phyloP scores from a whole-genome alignment of 2,329 filamentous ascomycete species.

The Albophoma yamanashiensis region DNA sequence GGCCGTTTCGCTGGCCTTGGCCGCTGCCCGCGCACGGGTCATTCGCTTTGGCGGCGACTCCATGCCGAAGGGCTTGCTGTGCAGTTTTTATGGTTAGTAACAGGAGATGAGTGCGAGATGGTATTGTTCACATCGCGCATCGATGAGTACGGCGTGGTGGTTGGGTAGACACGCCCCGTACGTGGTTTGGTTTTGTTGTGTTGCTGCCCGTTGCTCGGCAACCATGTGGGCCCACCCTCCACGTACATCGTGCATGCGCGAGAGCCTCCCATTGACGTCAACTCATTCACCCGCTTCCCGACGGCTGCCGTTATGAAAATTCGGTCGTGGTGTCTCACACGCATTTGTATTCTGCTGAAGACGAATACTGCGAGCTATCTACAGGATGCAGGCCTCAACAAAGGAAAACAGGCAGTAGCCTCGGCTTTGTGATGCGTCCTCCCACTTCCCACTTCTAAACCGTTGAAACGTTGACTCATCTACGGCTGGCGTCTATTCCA shows the following conservation, averaged over 20 bases:
- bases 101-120: slow-evolving; percentile 4
- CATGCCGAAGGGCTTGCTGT: slow-evolving; percentile 18
- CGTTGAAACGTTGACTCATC: neutral
- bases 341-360: neutral
- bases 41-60: slow-evolving; percentile 50
- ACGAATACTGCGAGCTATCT: neutral
- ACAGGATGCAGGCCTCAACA: neutral
- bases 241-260: neutral
- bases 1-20: slow-evolving; percentile 26
- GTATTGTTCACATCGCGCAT: slow-evolving; percentile 12
- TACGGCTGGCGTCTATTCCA: neutral
- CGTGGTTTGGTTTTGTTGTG: slow-evolving; percentile 6
- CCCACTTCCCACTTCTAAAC: neutral
- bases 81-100: slow-evolving; percentile 3
- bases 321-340: neutral
- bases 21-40: slow-evolving; percentile 38
- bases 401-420: neutral
- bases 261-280: neutral
- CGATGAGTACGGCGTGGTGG: neutral
- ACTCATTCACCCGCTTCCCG: neutral
- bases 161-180: neutral
- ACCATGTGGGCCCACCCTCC: slow-evolving; percentile 3
- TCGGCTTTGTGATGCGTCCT: neutral
- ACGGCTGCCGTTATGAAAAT: neutral
- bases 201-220: slow-evolving; percentile 8